A percentile compares a stretch with the other conserved stretches of the same genome.
Evolutionary conservation across 257 asterid genomes (phyloP).

Genomic region (Solanum sitiens): DNA sequence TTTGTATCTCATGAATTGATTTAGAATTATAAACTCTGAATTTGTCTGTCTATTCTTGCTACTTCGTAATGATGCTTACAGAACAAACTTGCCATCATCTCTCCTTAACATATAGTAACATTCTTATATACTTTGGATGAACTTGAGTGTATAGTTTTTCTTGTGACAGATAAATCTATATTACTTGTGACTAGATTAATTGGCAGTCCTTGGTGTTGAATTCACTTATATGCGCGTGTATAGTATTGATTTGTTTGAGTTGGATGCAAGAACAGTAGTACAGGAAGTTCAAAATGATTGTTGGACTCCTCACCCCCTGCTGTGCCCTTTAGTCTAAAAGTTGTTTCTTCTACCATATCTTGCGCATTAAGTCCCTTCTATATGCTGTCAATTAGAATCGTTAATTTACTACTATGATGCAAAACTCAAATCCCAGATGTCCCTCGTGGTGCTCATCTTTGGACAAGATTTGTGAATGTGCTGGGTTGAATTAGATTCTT

Average conservation of each 20-base stretch:
- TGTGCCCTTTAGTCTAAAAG: not conserved
- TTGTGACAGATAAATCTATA: not conserved
- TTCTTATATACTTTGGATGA: not conserved
- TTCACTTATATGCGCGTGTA: not conserved
- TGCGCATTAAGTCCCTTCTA: not conserved
- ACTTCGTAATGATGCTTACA: not conserved
- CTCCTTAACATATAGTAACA: not conserved
- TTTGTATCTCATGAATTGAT: not conserved
- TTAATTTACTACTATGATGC: not conserved
- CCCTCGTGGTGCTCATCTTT: not conserved
- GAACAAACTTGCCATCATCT: not conserved
- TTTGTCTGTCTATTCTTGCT: not conserved
- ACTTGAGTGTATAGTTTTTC: not conserved
- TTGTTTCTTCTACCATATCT: not conserved
- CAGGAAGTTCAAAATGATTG: not conserved
- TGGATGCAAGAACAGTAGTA: not conserved
- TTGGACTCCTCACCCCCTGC: not conserved
- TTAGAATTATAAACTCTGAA: not conserved
- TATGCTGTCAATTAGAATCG: not conserved
- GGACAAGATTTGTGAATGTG: not conserved
- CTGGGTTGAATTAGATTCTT: not conserved
- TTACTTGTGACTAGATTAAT: not conserved
- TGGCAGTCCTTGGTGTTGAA: not conserved
- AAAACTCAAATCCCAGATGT: not conserved
- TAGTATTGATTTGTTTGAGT: not conserved